Evolutionary conservation across 2,329 filamentous ascomycete genomes (phyloP), one percentile per base, ranked within the genome.

Genomic region (Ascomycota sp.): DNA sequence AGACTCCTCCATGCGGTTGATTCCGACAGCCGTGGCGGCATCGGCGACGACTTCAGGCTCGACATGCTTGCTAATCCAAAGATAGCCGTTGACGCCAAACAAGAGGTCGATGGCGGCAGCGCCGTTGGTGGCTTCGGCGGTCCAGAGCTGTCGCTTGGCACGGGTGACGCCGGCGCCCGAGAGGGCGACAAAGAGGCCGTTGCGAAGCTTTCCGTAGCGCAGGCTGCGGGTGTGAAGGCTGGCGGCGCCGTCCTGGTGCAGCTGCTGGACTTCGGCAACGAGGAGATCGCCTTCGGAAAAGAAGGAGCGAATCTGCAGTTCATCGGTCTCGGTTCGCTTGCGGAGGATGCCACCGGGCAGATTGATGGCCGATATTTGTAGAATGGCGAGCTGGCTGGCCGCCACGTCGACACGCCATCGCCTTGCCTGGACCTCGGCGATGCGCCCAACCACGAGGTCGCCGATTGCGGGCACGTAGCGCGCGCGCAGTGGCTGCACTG

Each of bases 381-480:
- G 64, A 28, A 75, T 68, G 4, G 89, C 86, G 5, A 94, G 74
- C 45, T 92, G 71, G 0, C 82, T 75, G 17, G 81, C 82, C 30
- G 81, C 78, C 29, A 98, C 79, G 52, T 98, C 89, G 32, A 98
- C 86, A 43, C 80, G 82, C 89, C 89, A 98, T 30, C 86, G 72
- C 51, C 75, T 74, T 23, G 79, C 75, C 52, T 94, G 83, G n/a
- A 98, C 89, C 53, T 91, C 82, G 38, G 89, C 73, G 43, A 98
- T 92, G 37, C 89, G 72, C 23, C 89, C 89, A 10, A 98, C 75
- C 3, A 98, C 81, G 4, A 98, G 65, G 54, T 98, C 89, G 42
- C 89, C 89, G 36, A 98, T 94, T 53, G 94, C 86, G 21, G 89
- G 89, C 2, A 73, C 82, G 59, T 98, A 98, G 36, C 89, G 77